Percentiles rank a stretch among this genome's conserved stretches.
phyloP scores from a whole-genome alignment of 2,329 filamentous ascomycete genomes.

The Cryphonectria nitschkei region DNA sequence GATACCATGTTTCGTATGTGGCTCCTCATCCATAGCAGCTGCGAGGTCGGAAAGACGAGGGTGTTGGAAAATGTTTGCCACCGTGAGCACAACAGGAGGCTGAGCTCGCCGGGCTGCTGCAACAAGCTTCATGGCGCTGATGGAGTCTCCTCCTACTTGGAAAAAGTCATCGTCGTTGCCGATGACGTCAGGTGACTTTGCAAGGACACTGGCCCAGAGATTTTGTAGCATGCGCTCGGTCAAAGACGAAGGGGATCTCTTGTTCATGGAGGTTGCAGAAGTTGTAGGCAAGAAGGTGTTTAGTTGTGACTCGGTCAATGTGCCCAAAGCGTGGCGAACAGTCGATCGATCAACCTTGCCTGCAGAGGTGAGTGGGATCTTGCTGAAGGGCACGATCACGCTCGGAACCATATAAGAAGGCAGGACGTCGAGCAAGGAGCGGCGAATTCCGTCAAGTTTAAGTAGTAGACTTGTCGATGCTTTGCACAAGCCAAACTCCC shows the following conservation, averaged over 20 bases:
- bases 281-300: background rate
- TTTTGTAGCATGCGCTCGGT: conserved; percentile 45
- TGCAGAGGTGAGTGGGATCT: conserved; percentile 31
- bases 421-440: conserved; percentile 2
- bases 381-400: conserved; percentile 34
- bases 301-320: background rate
- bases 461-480: background rate
- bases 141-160: conserved; percentile 53
- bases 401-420: conserved; percentile 28
- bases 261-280: background rate
- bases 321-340: background rate
- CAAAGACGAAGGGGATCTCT: conserved; percentile 35
- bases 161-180: conserved; percentile 50
- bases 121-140: conserved; percentile 56
- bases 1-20: background rate
- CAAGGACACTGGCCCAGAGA: conserved; percentile 33
- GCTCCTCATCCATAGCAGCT: background rate
- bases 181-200: conserved; percentile 31
- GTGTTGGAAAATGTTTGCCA: conserved; percentile 50
- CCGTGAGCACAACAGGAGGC: conserved; percentile 45
- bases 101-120: conserved; percentile 43
- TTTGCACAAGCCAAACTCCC: background rate
- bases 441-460: conserved; percentile 3
- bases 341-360: conserved; percentile 32
- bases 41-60: conserved; percentile 34